Percentiles rank a stretch among this genome's conserved stretches.
Evolutionary conservation across 108 stramenopile species (phyloP).

Genomic region (Chaetoceros muelleri): DNA sequence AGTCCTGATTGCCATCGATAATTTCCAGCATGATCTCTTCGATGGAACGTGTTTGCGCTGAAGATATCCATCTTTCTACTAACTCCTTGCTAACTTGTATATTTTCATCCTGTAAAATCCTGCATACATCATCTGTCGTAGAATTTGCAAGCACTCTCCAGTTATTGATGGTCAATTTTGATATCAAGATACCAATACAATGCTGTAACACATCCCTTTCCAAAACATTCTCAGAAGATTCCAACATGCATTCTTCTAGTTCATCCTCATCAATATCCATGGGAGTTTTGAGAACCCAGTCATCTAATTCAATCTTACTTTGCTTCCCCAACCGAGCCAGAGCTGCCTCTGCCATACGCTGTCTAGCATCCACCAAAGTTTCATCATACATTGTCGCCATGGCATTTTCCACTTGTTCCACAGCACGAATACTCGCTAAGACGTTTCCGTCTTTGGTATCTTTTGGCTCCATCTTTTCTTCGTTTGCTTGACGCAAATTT

Average conservation of each 20-base stretch:
- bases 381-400: conserved; percentile 44
- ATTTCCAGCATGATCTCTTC: conserved; percentile 81
- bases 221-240: background rate
- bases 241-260: conserved; percentile 50
- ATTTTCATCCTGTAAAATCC: conserved; percentile 6
- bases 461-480: conserved; percentile 9
- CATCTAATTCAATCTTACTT: conserved; percentile 9
- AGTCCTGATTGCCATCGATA: conserved; percentile 58
- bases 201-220: background rate
- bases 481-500: conserved; percentile 54
- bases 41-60: conserved; percentile 46
- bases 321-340: conserved; percentile 19
- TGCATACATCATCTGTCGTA: conserved; percentile 9
- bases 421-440: conserved; percentile 33
- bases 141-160: conserved; percentile 76
- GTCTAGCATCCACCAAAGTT: conserved; percentile 15
- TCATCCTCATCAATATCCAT: conserved; percentile 62
- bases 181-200: conserved; percentile 8
- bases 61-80: conserved; percentile 51
- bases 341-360: conserved; percentile 38
- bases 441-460: conserved; percentile 23
- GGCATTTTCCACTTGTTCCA: conserved; percentile 44
- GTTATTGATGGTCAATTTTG: conserved; percentile 28
- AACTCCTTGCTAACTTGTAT: conserved; percentile 9
- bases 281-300: conserved; percentile 55